Conservation (phyloP, 2,329 filamentous ascomycete genomes). For the Talaromyces sp. region DNA sequence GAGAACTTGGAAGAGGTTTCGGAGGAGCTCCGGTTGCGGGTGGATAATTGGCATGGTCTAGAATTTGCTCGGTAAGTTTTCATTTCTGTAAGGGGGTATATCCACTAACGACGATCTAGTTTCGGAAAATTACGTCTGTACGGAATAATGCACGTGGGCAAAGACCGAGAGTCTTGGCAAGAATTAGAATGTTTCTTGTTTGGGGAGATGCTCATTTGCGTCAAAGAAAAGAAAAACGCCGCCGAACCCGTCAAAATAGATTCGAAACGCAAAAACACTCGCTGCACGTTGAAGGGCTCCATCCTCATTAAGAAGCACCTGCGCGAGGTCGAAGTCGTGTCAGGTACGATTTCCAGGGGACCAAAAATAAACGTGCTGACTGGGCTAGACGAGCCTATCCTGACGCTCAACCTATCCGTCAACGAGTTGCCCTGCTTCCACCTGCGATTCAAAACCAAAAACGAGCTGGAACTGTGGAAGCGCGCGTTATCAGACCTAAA, state of each 20-base stretch:
- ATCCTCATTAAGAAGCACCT: conserved; percentile 98
- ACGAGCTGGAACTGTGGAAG: conserved; percentile 83
- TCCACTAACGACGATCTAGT: conserved; percentile 36
- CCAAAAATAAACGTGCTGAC: background rate
- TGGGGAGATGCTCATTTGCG: conserved; percentile 97
- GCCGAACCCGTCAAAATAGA: conserved; percentile 59
- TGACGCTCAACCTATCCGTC: conserved; percentile 88
- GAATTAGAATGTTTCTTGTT: conserved; percentile 96
- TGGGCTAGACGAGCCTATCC: conserved; percentile 65
- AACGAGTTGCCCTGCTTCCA: conserved; percentile 91
- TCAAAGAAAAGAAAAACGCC: conserved; percentile 85
- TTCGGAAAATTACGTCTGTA: conserved; percentile 91
- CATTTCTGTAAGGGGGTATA: background rate
- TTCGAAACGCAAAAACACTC: conserved; percentile 59
- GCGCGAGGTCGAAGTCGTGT: conserved; percentile 71
- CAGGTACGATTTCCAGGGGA: conserved; percentile 29
- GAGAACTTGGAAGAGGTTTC: conserved; percentile 77
- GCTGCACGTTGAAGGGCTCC: conserved; percentile 91
- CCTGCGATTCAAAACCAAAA: conserved; percentile 74
- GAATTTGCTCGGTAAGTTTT: conserved; percentile 67
- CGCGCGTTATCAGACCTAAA: conserved; percentile 82
- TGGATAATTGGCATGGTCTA: conserved; percentile 97
- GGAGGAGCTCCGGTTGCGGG: conserved; percentile 75
- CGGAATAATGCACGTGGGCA: conserved; percentile 85
- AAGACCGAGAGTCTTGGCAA: conserved; percentile 95